Base-by-base conservation (phyloP, 768 basidiomycete species). In the Lentinula sp. region DNA sequence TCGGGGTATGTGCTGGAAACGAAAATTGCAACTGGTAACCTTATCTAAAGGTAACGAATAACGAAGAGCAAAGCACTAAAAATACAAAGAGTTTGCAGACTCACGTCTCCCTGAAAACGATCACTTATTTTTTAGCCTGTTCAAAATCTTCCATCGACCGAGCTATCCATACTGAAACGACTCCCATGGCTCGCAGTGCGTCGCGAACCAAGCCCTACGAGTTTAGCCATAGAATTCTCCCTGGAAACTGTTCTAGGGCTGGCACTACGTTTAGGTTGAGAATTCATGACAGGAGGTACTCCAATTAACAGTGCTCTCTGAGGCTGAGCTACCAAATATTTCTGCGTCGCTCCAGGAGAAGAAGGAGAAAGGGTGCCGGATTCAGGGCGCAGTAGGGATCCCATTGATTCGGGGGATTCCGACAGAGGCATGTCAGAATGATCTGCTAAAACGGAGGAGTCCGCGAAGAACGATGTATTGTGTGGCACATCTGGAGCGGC, bases 121-220 rank as follows among this genome's bases (percentile, higher is more conserved):
- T 28, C 28, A 28, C 11, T 9, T 18, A 37, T 21, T 39, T 13
- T 40, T 15, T 6, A 13, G 39, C n/a, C 23, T 8, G 16, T n/a
- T 9, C 11, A 23, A 15, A 28, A 56, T 16, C 55, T 39, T 32
- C 55, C 55, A n/a, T 37, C 40, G 6, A 40, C 55, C 37, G 31
- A 37, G 23, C 55, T 56, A 56, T 56, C 40, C 55, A 56, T 28
- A n/a, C 55, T 56, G 40, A 56, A 56, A 11, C 55, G 55, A 56
- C 55, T 56, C 11, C 37, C 55, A 42, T 42, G 37, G 31, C 55
- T 56, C 1, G n/a, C 39, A 23, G 55, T 56, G 23, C 55, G 37
- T 56, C 55, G 55, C 11, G 55, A 56, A 42, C 55, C 55, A 39
- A 39, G 37, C 13, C 39, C 39, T 56, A 40, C 55, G 13, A 56